Percentiles rank a stretch among this genome's conserved stretches.
Evolutionary conservation across 495 filamentous ascomycete genomes (phyloP).

Genomic region (Recurvomyces mirabilis): DNA sequence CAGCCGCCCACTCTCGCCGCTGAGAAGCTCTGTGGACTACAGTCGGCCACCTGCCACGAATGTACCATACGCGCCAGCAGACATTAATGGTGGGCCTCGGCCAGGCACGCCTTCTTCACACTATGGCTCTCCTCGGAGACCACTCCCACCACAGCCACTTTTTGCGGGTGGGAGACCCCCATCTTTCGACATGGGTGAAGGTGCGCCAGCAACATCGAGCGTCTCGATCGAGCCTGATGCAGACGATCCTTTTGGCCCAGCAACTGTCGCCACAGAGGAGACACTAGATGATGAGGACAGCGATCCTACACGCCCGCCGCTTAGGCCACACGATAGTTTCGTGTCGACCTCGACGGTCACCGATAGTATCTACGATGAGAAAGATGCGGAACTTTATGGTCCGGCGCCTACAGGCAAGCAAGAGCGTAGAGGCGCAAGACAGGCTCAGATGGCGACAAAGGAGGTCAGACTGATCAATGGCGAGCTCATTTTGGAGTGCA

Average conservation of each 20-base stretch:
- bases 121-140: slow-evolving; percentile 74
- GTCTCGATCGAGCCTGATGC: slow-evolving; percentile 47
- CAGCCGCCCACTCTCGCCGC: slow-evolving; percentile 62
- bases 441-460: slow-evolving; percentile 82
- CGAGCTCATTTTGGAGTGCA: slow-evolving; percentile 94
- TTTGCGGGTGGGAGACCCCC: slow-evolving; percentile 46
- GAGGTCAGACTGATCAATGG: slow-evolving; percentile 95
- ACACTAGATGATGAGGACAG: neutral
- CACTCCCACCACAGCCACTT: slow-evolving; percentile 85
- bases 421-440: slow-evolving; percentile 68
- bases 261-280: slow-evolving; percentile 31
- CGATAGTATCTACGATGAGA: slow-evolving; percentile 39
- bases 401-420: slow-evolving; percentile 79
- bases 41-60: slow-evolving; percentile 55
- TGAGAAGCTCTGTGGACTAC: slow-evolving; percentile 52
- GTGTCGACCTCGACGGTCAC: slow-evolving; percentile 55
- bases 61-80: slow-evolving; percentile 68
- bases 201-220: slow-evolving; percentile 35
- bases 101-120: slow-evolving; percentile 81
- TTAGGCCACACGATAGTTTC: slow-evolving; percentile 51
- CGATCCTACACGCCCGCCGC: slow-evolving; percentile 32
- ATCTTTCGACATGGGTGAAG: slow-evolving; percentile 38
- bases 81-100: slow-evolving; percentile 78
- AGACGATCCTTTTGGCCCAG: slow-evolving; percentile 70
- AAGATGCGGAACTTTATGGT: slow-evolving; percentile 59